phyloP scores from a whole-genome alignment of 768 basidiomycete species.

The Termitomyces sp. region DNA sequence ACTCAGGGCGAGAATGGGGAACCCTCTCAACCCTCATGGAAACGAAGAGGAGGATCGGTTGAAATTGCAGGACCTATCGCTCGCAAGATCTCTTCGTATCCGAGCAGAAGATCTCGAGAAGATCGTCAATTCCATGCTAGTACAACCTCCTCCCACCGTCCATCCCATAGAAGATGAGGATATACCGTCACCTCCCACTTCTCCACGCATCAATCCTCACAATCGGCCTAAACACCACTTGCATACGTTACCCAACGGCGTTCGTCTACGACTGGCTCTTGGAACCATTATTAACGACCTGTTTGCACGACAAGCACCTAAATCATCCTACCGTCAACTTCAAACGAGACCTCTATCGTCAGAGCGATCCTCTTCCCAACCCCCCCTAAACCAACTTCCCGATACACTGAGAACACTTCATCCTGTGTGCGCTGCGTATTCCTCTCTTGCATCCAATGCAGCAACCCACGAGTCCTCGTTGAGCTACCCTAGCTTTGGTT shows the following conservation, averaged over 20 bases:
- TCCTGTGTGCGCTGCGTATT: conserved; percentile 14
- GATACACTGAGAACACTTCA: conserved; percentile 20
- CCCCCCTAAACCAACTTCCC: conserved; percentile 16
- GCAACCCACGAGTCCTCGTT: conserved; percentile 20
- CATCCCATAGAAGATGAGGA: conserved; percentile 55
- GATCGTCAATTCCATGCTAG: conserved; percentile 75
- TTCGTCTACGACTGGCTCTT: conserved; percentile 70
- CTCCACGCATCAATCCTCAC: conserved; percentile 37
- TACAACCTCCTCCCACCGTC: conserved; percentile 69
- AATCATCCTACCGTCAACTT: conserved; percentile 35
- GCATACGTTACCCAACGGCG: conserved; percentile 74
- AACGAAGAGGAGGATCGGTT: conserved; percentile 58
- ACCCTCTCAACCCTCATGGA: conserved; percentile 36
- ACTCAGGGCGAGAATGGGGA: conserved; percentile 48
- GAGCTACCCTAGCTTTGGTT: conserved; percentile 4
- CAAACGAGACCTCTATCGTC: conserved; percentile 19
- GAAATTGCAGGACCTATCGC: conserved; percentile 51
- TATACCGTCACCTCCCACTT: conserved; percentile 44
- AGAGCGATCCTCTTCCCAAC: conserved; percentile 18
- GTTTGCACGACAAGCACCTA: conserved; percentile 68
- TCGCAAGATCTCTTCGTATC: conserved; percentile 61
- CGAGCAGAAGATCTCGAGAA: conserved; percentile 82
- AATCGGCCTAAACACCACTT: conserved; percentile 30
- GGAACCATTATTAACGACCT: conserved; percentile 78
- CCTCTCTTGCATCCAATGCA: not conserved